Evolutionary conservation across 2,329 filamentous ascomycete genomes (phyloP), one percentile per base, ranked within the genome.

Genomic region (Fusarium ramigenum): DNA sequence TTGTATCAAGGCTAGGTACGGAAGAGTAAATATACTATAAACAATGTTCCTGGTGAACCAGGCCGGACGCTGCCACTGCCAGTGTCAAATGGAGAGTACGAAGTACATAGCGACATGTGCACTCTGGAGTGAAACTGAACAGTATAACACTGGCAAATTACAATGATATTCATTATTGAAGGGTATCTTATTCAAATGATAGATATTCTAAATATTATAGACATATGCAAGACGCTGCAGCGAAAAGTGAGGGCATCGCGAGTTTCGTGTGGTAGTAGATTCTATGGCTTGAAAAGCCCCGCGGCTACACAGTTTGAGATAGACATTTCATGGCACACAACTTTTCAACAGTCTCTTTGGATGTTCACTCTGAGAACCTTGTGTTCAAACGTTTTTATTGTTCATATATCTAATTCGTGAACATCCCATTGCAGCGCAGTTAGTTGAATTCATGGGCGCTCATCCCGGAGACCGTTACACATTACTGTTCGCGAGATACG

Each of bases 201-300:
- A 1, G 1, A 19, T 37, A 3, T 7, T 6, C 12, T 6, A 11
- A 1, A 37, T 21, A 11, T 25, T 9, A 4, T 3, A 10, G 18
- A 15, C 15, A 19, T 9, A 32, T 36, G 3, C 8, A 23, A 15
- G 1, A 25, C 23, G 7, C 7, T 3, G 5, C 2, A 8, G 8
- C 8, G 8, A 28, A 56, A 56, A 34, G 25, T 54, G 58, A 60
- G 46, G 58, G 25, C 30, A 60, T 60, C 46, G 36, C 23, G 58
- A 34, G 58, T 28, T 42, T 42, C 10, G 15, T 37, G 18, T 19
- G 4, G 15, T 21, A 18, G 28, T 16, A 25, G 10, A 18, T 32
- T 21, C 40, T 32, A 19, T 19, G 36, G 47, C 21, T 32, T 21
- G 37, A 34, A 37, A 37, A 40, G n/a, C 23, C 37, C 18, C 7